Evolutionary conservation across 495 filamentous ascomycete species (phyloP).

Genomic region (Apodospora peruviana): DNA sequence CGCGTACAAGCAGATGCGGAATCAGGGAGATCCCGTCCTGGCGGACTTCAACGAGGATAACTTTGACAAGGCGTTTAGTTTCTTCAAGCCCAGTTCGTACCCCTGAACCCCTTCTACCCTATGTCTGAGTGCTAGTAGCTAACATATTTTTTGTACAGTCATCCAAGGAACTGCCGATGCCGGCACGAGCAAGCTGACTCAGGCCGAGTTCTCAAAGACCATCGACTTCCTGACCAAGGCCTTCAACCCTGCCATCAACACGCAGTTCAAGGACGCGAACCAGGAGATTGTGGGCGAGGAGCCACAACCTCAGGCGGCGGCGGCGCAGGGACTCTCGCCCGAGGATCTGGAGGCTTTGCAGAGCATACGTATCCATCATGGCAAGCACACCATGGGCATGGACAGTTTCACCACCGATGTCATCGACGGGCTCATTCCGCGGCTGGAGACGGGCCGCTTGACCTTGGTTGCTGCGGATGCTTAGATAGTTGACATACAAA

Average conservation of each 20-base stretch:
- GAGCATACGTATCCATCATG: conserved; percentile 15
- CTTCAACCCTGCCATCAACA: conserved; percentile 6
- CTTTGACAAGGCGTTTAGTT: conserved; percentile 41
- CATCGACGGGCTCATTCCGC: conserved; percentile 28
- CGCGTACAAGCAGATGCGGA: conserved; percentile 39
- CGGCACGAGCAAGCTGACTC: conserved; percentile 22
- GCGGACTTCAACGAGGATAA: conserved; percentile 35
- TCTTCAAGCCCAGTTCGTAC: conserved; percentile 37
- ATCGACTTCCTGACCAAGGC: conserved; percentile 35
- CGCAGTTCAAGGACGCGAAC: neutral
- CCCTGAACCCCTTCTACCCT: neutral
- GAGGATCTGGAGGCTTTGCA: conserved; percentile 33
- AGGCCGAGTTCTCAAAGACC: conserved; percentile 28
- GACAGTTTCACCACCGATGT: conserved; percentile 28
- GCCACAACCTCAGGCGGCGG: too few relatives aligned
- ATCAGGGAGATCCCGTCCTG: conserved; percentile 26
- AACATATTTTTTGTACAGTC: conserved; percentile 14
- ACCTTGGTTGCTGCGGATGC: too few relatives aligned
- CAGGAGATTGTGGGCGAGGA: conserved; percentile 9
- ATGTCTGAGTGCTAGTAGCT: neutral
- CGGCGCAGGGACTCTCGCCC: conserved; percentile 19
- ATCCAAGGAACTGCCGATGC: conserved; percentile 38
- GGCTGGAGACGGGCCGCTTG: too few relatives aligned
- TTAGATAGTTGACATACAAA: too few relatives aligned
- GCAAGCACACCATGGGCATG: conserved; percentile 28